These are phyloP conservation scores for Proliferodiscus dingleyae DNA, from an alignment of 2,329 filamentous ascomycete genomes.

Conservation along the genomic window DNA sequence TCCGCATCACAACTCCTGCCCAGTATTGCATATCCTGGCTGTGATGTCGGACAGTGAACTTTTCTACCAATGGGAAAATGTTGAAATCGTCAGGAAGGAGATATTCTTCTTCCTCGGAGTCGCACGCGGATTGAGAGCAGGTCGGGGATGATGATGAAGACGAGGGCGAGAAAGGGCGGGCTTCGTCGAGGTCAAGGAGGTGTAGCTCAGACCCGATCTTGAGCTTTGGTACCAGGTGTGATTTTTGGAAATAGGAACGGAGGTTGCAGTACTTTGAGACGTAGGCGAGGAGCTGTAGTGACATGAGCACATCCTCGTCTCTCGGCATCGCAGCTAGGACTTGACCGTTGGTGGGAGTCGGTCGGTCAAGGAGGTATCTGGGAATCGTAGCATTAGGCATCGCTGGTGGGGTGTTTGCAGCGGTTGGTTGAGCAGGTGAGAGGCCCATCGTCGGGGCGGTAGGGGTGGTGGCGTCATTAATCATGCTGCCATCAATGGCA, in stretches of 20 bases:
- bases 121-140: slow-evolving; percentile 32
- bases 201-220: slow-evolving; percentile 84
- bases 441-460: slow-evolving; percentile 65
- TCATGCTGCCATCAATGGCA: slow-evolving; percentile 78
- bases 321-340: slow-evolving; percentile 88
- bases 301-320: slow-evolving; percentile 98
- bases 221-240: slow-evolving; percentile 86
- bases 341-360: slow-evolving; percentile 61
- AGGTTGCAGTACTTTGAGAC: slow-evolving; percentile 98
- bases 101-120: slow-evolving; percentile 67
- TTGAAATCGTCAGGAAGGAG: slow-evolving; percentile 92
- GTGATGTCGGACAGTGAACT: slow-evolving; percentile 94
- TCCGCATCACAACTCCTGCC: slow-evolving; percentile 98
- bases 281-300: slow-evolving; percentile 90
- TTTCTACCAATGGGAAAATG: slow-evolving; percentile 96
- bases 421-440: slow-evolving; percentile 57
- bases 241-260: slow-evolving; percentile 89
- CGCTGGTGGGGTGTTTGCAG: slow-evolving; percentile 69
- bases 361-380: slow-evolving; percentile 70
- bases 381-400: slow-evolving; percentile 69
- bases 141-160: slow-evolving; percentile 32
- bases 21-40: slow-evolving; percentile 99
- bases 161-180: slow-evolving; percentile 30
- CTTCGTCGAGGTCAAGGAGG: slow-evolving; percentile 67
- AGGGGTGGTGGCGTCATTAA: slow-evolving; percentile 64